Conservation (phyloP, 805 yeast species). For the Zygosaccharomyces rouxii region DNA sequence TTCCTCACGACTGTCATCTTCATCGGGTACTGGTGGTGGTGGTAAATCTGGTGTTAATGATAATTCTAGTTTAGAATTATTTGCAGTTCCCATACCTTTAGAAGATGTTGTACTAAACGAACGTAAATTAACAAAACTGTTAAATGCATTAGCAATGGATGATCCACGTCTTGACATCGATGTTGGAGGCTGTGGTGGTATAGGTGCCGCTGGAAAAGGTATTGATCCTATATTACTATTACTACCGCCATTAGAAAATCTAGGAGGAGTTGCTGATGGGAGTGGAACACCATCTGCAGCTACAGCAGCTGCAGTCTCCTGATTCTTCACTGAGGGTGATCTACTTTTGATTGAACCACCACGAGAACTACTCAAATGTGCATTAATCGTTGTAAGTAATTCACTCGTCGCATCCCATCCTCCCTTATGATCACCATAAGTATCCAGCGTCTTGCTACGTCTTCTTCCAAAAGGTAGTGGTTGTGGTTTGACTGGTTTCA, state of each 20-base stretch:
- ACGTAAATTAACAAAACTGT: constrained; percentile 36
- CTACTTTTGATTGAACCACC: constrained; percentile 12
- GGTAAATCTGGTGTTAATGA: constrained; percentile 20
- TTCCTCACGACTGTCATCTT: constrained; percentile 27
- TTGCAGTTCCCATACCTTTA: constrained; percentile 7
- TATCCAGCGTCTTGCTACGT: constrained; percentile 34
- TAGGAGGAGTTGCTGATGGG: constrained; percentile 7
- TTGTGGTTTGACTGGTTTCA: constrained; percentile 7
- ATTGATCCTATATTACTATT: not conserved
- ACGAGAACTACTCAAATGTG: constrained; percentile 13
- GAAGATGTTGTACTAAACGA: constrained; percentile 25
- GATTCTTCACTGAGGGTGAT: constrained; percentile 10
- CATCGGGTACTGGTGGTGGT: constrained; percentile 29
- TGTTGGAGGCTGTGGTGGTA: constrained; percentile 2
- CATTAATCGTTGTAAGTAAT: constrained; percentile 9
- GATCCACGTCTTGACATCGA: constrained; percentile 33
- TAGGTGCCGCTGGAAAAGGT: constrained; percentile 9
- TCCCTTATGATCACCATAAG: constrained; percentile 19
- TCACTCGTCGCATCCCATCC: constrained; percentile 7
- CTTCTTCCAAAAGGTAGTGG: constrained; percentile 18
- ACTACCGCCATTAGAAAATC: constrained; percentile 6
- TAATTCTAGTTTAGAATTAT: constrained; percentile 7
- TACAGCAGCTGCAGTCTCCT: constrained; percentile 5
- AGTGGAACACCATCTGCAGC: not conserved
- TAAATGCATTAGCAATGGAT: constrained; percentile 38